These are phyloP conservation scores for Trichosanthes cucumerina DNA, from an alignment of 306 rosid species.

Conservation along the genomic window DNA sequence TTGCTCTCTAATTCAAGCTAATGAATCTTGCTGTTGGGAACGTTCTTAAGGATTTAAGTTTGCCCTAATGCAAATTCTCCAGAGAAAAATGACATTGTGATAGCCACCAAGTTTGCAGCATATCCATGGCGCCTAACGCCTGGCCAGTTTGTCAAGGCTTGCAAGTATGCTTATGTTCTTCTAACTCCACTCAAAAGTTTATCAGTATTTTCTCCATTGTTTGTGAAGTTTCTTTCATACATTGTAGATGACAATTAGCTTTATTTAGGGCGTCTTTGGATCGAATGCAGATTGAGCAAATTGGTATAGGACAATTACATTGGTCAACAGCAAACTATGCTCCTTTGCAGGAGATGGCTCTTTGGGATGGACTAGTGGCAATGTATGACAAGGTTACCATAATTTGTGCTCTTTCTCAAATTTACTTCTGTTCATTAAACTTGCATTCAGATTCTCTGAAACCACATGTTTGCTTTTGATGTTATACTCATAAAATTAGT, in stretches of 20 bases:
- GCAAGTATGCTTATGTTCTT: slow-evolving; percentile 68
- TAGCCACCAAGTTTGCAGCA: slow-evolving; percentile 94
- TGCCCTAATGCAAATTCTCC: neutral
- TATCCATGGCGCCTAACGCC: slow-evolving; percentile 97
- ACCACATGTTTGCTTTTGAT: neutral
- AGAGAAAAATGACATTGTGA: slow-evolving; percentile 60
- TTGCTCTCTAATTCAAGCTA: slow-evolving; percentile 1
- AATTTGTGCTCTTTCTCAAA: neutral
- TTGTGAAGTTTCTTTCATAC: neutral
- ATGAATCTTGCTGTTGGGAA: no score
- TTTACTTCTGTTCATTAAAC: neutral
- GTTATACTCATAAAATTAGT: neutral
- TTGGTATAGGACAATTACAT: slow-evolving; percentile 88
- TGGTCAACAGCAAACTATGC: slow-evolving; percentile 96
- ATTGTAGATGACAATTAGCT: slow-evolving; percentile 2
- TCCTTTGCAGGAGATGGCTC: slow-evolving; percentile 80
- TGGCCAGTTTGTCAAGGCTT: slow-evolving; percentile 76
- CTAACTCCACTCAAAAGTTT: neutral
- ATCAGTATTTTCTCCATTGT: neutral
- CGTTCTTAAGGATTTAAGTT: neutral
- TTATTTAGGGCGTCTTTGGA: slow-evolving; percentile 69
- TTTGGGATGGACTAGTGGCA: slow-evolving; percentile 96
- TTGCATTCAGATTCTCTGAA: neutral
- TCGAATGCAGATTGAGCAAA: slow-evolving; percentile 74
- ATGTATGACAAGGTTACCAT: slow-evolving; percentile 80